Base-by-base conservation (phyloP, 23 red algal species). In the Gracilaria domingensis region DNA sequence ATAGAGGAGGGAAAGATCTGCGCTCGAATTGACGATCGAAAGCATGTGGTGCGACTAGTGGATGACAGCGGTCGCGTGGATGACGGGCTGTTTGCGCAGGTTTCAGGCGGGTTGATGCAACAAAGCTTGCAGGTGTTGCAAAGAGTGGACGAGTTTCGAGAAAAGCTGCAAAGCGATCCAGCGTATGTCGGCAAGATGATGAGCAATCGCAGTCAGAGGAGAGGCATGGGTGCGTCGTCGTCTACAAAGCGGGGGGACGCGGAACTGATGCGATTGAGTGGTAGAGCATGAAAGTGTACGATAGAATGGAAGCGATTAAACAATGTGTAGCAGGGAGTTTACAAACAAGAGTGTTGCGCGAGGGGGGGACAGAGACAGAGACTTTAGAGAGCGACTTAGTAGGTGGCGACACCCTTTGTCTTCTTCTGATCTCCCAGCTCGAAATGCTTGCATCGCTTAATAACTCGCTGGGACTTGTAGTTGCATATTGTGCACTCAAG, bases 401-500 rank as follows among this genome's bases (percentile, higher is more conserved):
- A 99, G 16, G 84, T 93, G 71, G 93, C 90, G 6, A 65, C 97
- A 51, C 95, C 97, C 86, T 96, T 95, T 42, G 95, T 95, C 93
- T 99, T 99, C 93, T 99, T 95, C 75, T 95, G 93, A 74, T 99
- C 97, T 53, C 97, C 92, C 29, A 99, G 88, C 86, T 99, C 97
- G 80, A 99, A 99, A 83, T 99, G 97, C 88, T 99, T 99, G 93
- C 97, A 99, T 44, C 97, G 97, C 74, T 96, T 96, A 30, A 99
- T 58, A 24, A 87, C 81, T 45, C 85, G 82, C 47, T 99, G 97
- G 25, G 74, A 65, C 81, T 96, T 99, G n/a, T 59, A 90, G 69
- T 86, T 80, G 90, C 97, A 99, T 57, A 64, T 59, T 42, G 81
- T 93, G 85, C 97, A 99, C 84, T 99, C 93, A 1, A 99, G 74